Evolutionary conservation across 805 yeast genomes (phyloP), one percentile per base, ranked within the genome.

Genomic region (Pichia cephalocereana): DNA sequence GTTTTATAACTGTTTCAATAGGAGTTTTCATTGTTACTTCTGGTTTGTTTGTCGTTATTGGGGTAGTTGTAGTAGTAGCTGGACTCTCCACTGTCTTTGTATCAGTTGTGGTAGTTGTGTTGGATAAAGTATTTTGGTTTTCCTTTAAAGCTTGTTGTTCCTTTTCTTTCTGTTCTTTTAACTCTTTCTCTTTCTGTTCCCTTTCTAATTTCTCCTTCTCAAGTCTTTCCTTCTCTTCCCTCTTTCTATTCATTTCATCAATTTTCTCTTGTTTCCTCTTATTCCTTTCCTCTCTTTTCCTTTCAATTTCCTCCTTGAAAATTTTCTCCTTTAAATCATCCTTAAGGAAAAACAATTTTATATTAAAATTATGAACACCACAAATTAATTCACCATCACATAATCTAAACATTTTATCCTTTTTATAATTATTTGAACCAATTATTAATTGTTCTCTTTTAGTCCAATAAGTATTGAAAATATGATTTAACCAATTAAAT

Each of bases 321-420:
- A 69, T 62, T 54, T 66, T 70, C 52, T 82, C 87, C 26, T 76
- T 71, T 38, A 79, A 76, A 38, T 87, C 95, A 57, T 89, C 96
- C 57, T 86, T 86, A 46, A 88, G 76, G n/a, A 88, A 82, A 65
- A 86, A 93, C 32, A 93, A 64, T 51, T 95, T 70, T 2, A 84
- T 74, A 38, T 82, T 87, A 65, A 87, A 87, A 0, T 70, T 65
- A 65, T 91, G 99, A 0, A 96, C 96, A 0, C 97, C 98, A 11
- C 49, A 42, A 11, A 72, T 70, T 66, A 89, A 65, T 2, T 70
- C 67, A 51, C 90, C 80, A 55, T 90, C 96, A 55, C 91, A 79
- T 48, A 93, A 68, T 61, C 88, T 89, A 51, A 88, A 83, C 96
- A 90, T 89, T 48, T 81, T 81, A 54, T 91, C 97, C 57, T 95